phyloP scores from a whole-genome alignment of 441 rosid genomes.

The Eutrema salsugineum region DNA sequence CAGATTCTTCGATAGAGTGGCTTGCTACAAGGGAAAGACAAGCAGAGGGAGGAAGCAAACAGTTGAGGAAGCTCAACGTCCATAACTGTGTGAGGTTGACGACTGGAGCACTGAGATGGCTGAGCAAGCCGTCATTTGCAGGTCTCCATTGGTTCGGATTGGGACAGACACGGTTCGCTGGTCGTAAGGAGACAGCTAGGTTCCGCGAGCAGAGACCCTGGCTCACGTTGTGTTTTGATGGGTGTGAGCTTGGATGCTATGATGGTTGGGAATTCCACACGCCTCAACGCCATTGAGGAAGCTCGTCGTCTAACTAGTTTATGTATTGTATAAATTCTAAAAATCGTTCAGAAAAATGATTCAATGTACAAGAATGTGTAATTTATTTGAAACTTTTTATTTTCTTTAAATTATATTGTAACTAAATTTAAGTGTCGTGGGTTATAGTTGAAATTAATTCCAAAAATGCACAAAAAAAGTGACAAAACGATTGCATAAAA shows the following conservation, averaged over 20 bases:
- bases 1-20: slow-evolving; percentile 49
- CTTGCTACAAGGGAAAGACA: slow-evolving; percentile 39
- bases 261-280: slow-evolving; percentile 66
- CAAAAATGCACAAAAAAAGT: not conserved
- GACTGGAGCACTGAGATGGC: slow-evolving; percentile 37
- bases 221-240: slow-evolving; percentile 55
- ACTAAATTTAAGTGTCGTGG: not conserved
- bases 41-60: slow-evolving; percentile 34
- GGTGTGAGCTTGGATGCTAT: slow-evolving; percentile 69
- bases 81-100: slow-evolving; percentile 49
- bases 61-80: slow-evolving; percentile 51
- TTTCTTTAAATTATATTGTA: not conserved
- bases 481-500: not conserved
- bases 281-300: slow-evolving; percentile 16
- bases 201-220: slow-evolving; percentile 45
- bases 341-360: not conserved
- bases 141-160: slow-evolving; percentile 66
- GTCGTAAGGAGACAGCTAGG: slow-evolving; percentile 24
- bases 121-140: slow-evolving; percentile 41
- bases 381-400: not conserved
- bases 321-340: slow-evolving; percentile 5
- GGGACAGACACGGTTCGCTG: slow-evolving; percentile 40
- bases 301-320: not conserved
- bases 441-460: not conserved
- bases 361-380: slow-evolving; percentile 9